Evolutionary conservation across 2,329 filamentous ascomycete species (phyloP).

Genomic region (Fusarium sp.): DNA sequence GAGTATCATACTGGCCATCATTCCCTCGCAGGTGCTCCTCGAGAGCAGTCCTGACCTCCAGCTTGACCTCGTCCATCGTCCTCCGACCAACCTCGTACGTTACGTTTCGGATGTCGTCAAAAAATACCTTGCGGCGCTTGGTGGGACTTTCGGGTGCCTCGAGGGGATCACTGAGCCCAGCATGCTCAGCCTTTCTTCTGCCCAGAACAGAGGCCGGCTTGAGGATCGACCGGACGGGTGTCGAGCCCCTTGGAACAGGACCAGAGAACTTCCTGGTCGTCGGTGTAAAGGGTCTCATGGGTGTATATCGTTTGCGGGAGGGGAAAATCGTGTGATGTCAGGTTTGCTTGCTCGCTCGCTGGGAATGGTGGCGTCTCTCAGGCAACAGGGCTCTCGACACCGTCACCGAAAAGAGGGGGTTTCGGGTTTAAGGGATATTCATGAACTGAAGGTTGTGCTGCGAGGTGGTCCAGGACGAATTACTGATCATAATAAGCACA

Average conservation of each 20-base stretch:
- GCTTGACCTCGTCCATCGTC: conserved; percentile 66
- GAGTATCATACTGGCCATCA: conserved; percentile 70
- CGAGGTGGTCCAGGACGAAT: conserved; percentile 24
- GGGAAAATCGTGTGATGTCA: conserved; percentile 6
- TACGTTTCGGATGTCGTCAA: conserved; percentile 68
- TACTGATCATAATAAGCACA: conserved; percentile 45
- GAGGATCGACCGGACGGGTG: conserved; percentile 66
- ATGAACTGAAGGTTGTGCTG: conserved; percentile 41
- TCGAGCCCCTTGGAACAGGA: conserved; percentile 49
- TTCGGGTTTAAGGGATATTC: conserved; percentile 35
- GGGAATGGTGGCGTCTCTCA: conserved; percentile 41
- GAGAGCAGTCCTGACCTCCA: conserved; percentile 66
- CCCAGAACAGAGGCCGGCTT: conserved; percentile 61
- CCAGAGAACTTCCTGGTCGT: conserved; percentile 50
- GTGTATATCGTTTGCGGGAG: conserved; percentile 19
- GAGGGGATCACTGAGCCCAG: conserved; percentile 54
- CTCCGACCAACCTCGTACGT: conserved; percentile 66
- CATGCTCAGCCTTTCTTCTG: conserved; percentile 58
- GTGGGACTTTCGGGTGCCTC: conserved; percentile 57
- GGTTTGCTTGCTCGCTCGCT: conserved; percentile 26
- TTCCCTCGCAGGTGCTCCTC: conserved; percentile 68
- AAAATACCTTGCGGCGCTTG: conserved; percentile 69
- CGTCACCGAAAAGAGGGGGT: conserved; percentile 18
- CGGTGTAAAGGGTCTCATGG: conserved; percentile 49
- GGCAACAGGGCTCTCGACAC: conserved; percentile 37